phyloP scores from a whole-genome alignment of 257 asterid species.

The Przewalskia tangutica region DNA sequence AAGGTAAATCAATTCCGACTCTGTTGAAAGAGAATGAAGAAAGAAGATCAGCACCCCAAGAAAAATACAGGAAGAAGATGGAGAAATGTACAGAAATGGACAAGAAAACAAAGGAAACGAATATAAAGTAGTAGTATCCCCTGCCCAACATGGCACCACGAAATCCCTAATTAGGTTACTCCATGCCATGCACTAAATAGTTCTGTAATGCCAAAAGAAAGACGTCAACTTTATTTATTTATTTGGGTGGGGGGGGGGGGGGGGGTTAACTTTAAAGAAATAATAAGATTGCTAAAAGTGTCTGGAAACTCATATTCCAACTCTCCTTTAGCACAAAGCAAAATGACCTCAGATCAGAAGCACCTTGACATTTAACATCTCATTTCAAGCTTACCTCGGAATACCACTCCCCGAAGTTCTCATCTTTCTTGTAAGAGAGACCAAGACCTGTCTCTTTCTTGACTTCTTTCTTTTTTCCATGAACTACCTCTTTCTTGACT shows the following conservation, averaged over 20 bases:
- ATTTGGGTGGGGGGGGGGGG: no score
- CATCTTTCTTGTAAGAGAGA: constrained; percentile 81
- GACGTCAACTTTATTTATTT: no score
- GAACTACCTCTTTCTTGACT: constrained; percentile 90
- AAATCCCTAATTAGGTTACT: no score
- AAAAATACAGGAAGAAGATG: not conserved
- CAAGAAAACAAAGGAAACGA: not conserved
- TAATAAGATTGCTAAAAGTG: not conserved
- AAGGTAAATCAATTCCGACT: no score
- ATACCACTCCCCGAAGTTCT: constrained; percentile 97
- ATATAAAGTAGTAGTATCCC: not conserved
- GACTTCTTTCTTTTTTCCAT: constrained; percentile 63
- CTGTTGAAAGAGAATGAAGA: not conserved
- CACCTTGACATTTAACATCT: not conserved
- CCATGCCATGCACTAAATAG: not conserved
- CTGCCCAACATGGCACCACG: not conserved
- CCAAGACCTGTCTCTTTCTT: constrained; percentile 97
- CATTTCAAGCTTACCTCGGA: constrained; percentile 61
- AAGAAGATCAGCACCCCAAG: not conserved
- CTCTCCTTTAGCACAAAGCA: not conserved
- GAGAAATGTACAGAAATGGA: not conserved
- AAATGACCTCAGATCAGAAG: not conserved
- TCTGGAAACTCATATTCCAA: not conserved
- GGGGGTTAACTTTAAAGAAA: not conserved
- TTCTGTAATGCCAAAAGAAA: no score